These are phyloP conservation scores for Trametes coccinea DNA, from an alignment of 768 basidiomycete genomes.

Conservation along the genomic window DNA sequence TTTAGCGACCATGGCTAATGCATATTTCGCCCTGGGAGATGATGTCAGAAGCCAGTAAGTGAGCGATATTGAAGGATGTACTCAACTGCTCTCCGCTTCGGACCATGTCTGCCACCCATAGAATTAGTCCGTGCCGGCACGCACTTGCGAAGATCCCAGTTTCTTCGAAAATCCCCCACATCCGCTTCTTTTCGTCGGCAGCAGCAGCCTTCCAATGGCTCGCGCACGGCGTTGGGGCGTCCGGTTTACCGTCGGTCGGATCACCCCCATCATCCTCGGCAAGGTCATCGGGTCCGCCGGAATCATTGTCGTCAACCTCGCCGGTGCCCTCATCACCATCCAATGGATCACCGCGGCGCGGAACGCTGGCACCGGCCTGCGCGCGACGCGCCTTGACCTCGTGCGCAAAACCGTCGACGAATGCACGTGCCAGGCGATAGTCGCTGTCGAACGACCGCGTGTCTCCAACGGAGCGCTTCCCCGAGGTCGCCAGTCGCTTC, in stretches of 20 bases:
- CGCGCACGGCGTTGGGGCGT: constrained; percentile 28
- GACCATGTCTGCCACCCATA: constrained; percentile 25
- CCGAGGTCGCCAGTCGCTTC: constrained; percentile 28
- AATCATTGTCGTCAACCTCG: too few relatives aligned
- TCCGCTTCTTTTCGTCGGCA: constrained; percentile 33
- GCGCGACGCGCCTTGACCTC: constrained; percentile 31
- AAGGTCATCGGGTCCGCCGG: too few relatives aligned
- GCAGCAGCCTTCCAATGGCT: constrained; percentile 37
- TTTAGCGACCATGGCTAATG: constrained; percentile 7
- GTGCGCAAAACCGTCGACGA: constrained; percentile 34
- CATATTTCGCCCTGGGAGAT: constrained; percentile 6
- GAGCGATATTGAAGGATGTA: background rate
- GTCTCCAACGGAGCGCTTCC: constrained; percentile 2
- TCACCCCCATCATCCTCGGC: constrained; percentile 12
- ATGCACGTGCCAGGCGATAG: constrained; percentile 28
- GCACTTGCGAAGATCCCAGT: constrained; percentile 37
- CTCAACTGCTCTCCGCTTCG: constrained; percentile 25
- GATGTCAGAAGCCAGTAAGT: too few relatives aligned
- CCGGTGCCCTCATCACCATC: too few relatives aligned
- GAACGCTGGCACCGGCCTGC: too few relatives aligned
- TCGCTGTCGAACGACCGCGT: constrained; percentile 16
- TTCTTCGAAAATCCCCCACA: constrained; percentile 39
- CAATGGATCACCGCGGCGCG: too few relatives aligned
- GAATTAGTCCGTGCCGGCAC: constrained; percentile 22
- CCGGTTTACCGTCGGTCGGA: constrained; percentile 22